phyloP scores from a whole-genome alignment of 2,329 filamentous ascomycete species.

The Paraconiothyrium brasiliense region DNA sequence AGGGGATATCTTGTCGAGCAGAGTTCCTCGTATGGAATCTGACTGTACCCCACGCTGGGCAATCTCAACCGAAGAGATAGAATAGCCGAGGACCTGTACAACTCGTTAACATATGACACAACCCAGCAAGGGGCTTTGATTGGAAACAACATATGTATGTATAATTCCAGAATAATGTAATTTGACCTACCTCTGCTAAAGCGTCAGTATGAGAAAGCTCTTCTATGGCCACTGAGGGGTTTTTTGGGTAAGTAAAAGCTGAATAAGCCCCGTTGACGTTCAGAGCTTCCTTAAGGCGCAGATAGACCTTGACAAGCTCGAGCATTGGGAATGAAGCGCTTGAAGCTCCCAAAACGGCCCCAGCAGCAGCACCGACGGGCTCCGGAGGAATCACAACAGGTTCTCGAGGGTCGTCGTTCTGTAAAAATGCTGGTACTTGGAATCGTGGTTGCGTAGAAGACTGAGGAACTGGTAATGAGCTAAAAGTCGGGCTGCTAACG shows the following conservation, averaged over 20 bases:
- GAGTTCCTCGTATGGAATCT: slow-evolving; percentile 71
- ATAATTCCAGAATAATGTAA: not conserved
- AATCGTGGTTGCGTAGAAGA: slow-evolving; percentile 34
- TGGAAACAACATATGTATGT: too few relatives aligned
- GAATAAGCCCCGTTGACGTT: slow-evolving; percentile 60
- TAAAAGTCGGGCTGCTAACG: slow-evolving; percentile 38
- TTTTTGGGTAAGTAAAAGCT: slow-evolving; percentile 55
- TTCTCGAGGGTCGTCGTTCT: slow-evolving; percentile 35
- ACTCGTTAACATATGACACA: slow-evolving; percentile 60
- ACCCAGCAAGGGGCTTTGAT: too few relatives aligned
- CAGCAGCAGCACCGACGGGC: slow-evolving; percentile 25
- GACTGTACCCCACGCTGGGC: slow-evolving; percentile 86
- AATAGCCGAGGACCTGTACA: slow-evolving; percentile 79
- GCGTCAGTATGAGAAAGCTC: slow-evolving; percentile 40
- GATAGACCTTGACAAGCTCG: slow-evolving; percentile 65
- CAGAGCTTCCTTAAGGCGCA: slow-evolving; percentile 65
- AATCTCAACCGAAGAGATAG: slow-evolving; percentile 89
- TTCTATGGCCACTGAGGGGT: slow-evolving; percentile 51
- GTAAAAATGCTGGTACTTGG: slow-evolving; percentile 42
- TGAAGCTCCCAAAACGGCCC: slow-evolving; percentile 12
- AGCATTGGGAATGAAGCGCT: slow-evolving; percentile 37
- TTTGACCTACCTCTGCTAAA: slow-evolving; percentile 9
- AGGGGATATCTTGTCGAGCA: slow-evolving; percentile 85
- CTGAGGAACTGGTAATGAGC: slow-evolving; percentile 33
- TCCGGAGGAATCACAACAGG: slow-evolving; percentile 35